Conservation (phyloP, 352 stramenopile species). For the Phytophthora capsici region DNA sequence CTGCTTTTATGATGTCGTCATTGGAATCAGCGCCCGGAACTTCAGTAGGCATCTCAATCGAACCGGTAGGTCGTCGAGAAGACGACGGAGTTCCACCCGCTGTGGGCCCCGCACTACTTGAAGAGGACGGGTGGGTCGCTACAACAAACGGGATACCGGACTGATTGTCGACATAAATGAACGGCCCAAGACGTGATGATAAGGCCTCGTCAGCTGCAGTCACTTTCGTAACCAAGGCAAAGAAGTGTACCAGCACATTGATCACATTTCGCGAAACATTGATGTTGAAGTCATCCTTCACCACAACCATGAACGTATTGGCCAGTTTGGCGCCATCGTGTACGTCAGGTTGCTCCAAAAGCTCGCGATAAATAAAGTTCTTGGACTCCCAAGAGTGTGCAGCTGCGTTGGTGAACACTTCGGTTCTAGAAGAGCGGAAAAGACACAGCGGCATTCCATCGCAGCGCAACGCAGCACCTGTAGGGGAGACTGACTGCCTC, state of each 20-base stretch:
- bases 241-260: constrained; percentile 83
- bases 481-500: constrained; percentile 63
- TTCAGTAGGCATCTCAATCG: constrained; percentile 62
- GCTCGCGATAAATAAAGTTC: constrained; percentile 85
- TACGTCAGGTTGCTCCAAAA: constrained; percentile 66
- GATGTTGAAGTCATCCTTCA: constrained; percentile 84
- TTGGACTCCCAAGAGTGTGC: constrained; percentile 78
- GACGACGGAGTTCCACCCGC: constrained; percentile 24
- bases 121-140: constrained; percentile 59
- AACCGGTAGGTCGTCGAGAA: constrained; percentile 42
- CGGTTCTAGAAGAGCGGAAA: constrained; percentile 68
- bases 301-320: constrained; percentile 77
- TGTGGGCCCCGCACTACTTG: constrained; percentile 11
- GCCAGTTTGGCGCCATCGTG: constrained; percentile 55
- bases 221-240: constrained; percentile 76
- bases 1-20: constrained; percentile 54
- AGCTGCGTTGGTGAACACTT: constrained; percentile 70
- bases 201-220: constrained; percentile 47
- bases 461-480: constrained; percentile 59
- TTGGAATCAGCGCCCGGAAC: constrained; percentile 49
- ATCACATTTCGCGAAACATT: constrained; percentile 85
- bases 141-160: constrained; percentile 85
- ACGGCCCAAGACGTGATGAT: constrained; percentile 66
- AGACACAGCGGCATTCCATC: constrained; percentile 78
- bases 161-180: constrained; percentile 90